Conservation (phyloP, 306 rosid genomes). For the Ormosia semicastrata region DNA sequence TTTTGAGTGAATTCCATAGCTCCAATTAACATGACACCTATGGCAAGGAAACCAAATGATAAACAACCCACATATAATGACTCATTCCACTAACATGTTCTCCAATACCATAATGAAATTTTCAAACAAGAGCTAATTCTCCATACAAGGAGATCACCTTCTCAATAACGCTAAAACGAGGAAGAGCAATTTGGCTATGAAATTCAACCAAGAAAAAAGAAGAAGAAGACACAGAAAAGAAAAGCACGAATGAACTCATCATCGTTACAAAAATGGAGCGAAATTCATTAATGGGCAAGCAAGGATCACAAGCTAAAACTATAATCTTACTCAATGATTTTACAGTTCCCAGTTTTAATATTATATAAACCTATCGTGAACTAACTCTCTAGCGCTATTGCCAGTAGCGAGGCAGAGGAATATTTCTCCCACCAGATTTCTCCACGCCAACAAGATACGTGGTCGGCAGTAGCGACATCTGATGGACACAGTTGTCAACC, state of each 20-base stretch:
- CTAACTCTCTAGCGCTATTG: neutral
- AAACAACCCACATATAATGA: too few species aligned
- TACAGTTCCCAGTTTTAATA: constrained; percentile 39
- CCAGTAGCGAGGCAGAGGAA: constrained; percentile 46
- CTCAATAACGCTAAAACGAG: too few species aligned
- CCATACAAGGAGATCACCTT: too few species aligned
- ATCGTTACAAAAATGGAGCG: constrained; percentile 27
- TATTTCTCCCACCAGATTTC: constrained; percentile 44
- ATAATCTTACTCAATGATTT: constrained; percentile 41
- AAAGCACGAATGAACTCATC: constrained; percentile 45
- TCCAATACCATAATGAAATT: too few species aligned
- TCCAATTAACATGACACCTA: too few species aligned
- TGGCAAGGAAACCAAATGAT: too few species aligned
- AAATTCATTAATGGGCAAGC: constrained; percentile 57
- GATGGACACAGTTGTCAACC: constrained; percentile 45
- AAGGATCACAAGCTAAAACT: constrained; percentile 47
- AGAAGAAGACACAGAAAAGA: too few species aligned
- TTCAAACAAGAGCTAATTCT: too few species aligned
- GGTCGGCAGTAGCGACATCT: constrained; percentile 37
- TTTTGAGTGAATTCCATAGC: too few species aligned
- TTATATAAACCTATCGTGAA: neutral
- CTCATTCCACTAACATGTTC: too few species aligned
- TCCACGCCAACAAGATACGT: constrained; percentile 28
- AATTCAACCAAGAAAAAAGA: neutral
- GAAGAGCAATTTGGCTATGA: constrained; percentile 13